Evolutionary conservation across 805 yeast species (phyloP), one percentile per base, ranked within the genome.

Genomic region (Saccharomycopsis sp.): DNA sequence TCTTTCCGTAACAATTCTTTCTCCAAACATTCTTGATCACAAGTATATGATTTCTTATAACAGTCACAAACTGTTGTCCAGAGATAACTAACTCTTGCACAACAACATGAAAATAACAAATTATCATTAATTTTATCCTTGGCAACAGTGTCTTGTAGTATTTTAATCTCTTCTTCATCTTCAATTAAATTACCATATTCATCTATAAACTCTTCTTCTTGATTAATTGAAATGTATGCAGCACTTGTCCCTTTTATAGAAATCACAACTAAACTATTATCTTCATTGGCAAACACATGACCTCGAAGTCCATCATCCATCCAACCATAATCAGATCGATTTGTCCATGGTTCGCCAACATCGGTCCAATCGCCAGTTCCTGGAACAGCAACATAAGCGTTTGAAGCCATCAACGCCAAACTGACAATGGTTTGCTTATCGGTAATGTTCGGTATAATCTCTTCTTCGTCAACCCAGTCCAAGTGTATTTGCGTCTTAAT

Each of bases 21-120:
- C 59, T 88, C 97, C 21, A 93, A 64, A 58, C 98, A 93, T 47
- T 73, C 74, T 61, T 87, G 93, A 61, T 88, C 81, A 63, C 98
- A 93, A 0, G 90, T 85, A 61, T 85, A 86, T 0, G 94, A 75
- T 42, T 75, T 77, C 50, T 79, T 75, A 58, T 82, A 90, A 59
- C 98, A 93, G 61, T 88, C 96, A 64, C 98, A 93, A 1, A 88
- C 97, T 0, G 97, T 84, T 5, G 82, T 77, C 98, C 97, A 93
- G 62, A 86, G 63, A 53, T 87, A 88, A 31, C 93, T 77, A 1
- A 90, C 82, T 31, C 97, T 72, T 0, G 96, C 97, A 65, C 98
- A 93, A 61, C 98, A 93, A 61, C 98, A 93, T 8, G 94, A 85
- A 59, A 93, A 93, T 28, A 93, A 64, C 46, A 90, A 58, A 57